These are phyloP conservation scores for Parafenestella ontariensis DNA, from an alignment of 2,329 filamentous ascomycete genomes.

Conservation along the genomic window DNA sequence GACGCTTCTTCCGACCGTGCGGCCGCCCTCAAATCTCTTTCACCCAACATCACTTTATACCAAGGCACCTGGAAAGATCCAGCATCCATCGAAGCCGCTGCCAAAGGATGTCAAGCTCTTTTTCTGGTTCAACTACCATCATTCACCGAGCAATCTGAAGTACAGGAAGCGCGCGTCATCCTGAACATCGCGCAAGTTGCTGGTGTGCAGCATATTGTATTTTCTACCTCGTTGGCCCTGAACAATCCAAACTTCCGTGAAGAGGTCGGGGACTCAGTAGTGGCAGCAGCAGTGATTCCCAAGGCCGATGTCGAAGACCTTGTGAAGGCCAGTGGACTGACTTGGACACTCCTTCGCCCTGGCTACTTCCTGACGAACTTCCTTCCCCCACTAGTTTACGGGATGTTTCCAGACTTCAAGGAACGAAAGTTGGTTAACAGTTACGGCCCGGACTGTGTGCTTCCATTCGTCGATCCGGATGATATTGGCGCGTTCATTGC, in stretches of 20 bases:
- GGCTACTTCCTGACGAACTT: constrained; percentile 63
- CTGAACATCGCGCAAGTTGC: constrained; percentile 39
- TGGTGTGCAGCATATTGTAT: constrained; percentile 43
- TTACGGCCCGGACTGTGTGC: constrained; percentile 35
- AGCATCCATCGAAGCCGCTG: constrained; percentile 31
- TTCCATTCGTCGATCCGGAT: constrained; percentile 56
- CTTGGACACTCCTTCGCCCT: constrained; percentile 60
- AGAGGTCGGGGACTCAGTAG: constrained; percentile 7
- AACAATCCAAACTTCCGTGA: constrained; percentile 13
- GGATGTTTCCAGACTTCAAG: constrained; percentile 51
- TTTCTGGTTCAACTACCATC: constrained; percentile 32
- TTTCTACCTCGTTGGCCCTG: constrained; percentile 26
- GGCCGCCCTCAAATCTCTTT: constrained; percentile 34
- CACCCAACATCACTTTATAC: constrained; percentile 30
- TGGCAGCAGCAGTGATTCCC: constrained; percentile 33
- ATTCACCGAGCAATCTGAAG: constrained; percentile 25
- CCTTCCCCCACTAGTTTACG: constrained; percentile 49
- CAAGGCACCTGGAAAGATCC: constrained; percentile 43
- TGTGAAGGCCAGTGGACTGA: constrained; percentile 37
- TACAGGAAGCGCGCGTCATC: constrained; percentile 18
- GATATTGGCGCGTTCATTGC: constrained; percentile 58
- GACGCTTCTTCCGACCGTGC: constrained; percentile 34
- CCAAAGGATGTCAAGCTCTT: constrained; percentile 40
- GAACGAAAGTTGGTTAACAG: constrained; percentile 51
- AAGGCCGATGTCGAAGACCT: constrained; percentile 55